A percentile compares a stretch with the other conserved stretches of the same genome.
phyloP scores from a whole-genome alignment of 2,329 filamentous ascomycete genomes.

The Alternaria solani region DNA sequence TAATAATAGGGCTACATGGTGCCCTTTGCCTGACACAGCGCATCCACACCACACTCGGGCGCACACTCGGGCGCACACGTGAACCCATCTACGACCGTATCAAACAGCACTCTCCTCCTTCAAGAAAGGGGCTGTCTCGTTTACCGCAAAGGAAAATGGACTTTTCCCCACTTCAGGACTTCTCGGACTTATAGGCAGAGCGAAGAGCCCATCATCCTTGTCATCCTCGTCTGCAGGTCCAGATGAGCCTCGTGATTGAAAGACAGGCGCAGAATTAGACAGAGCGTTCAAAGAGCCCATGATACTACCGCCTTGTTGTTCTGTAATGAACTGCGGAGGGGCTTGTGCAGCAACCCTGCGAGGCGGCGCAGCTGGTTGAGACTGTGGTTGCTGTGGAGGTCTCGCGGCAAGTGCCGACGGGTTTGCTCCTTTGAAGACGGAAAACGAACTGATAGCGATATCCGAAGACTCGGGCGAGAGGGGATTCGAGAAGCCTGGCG shows the following conservation, averaged over 20 bases:
- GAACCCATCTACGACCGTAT: slow-evolving; percentile 6
- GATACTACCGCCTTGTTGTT: slow-evolving; percentile 50
- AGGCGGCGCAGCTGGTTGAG: slow-evolving; percentile 31
- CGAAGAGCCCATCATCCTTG: slow-evolving; percentile 83
- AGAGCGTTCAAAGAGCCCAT: slow-evolving; percentile 59
- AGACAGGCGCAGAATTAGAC: slow-evolving; percentile 41
- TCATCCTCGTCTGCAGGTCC: slow-evolving; percentile 55
- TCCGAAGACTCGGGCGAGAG: slow-evolving; percentile 70
- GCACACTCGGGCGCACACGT: slow-evolving; percentile 3
- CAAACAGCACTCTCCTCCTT: slow-evolving; percentile 41
- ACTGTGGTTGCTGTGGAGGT: slow-evolving; percentile 49
- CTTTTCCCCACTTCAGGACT: slow-evolving; percentile 86
- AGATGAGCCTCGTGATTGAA: slow-evolving; percentile 42
- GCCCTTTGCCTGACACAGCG: slow-evolving; percentile 3
- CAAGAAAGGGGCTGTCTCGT: slow-evolving; percentile 45
- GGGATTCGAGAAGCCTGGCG: slow-evolving; percentile 53
- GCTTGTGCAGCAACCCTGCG: slow-evolving; percentile 46
- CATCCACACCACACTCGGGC: slow-evolving; percentile 7
- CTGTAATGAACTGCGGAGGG: slow-evolving; percentile 50
- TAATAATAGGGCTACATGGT: slow-evolving; percentile 10
- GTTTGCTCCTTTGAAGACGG: slow-evolving; percentile 63
- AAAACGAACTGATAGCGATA: slow-evolving; percentile 68
- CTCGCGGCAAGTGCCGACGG: slow-evolving; percentile 53
- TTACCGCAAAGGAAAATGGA: slow-evolving; percentile 71
- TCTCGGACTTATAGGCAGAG: slow-evolving; percentile 83